Evolutionary conservation across 2,329 filamentous ascomycete species (phyloP).

Genomic region (Sporothrix variecibatus): DNA sequence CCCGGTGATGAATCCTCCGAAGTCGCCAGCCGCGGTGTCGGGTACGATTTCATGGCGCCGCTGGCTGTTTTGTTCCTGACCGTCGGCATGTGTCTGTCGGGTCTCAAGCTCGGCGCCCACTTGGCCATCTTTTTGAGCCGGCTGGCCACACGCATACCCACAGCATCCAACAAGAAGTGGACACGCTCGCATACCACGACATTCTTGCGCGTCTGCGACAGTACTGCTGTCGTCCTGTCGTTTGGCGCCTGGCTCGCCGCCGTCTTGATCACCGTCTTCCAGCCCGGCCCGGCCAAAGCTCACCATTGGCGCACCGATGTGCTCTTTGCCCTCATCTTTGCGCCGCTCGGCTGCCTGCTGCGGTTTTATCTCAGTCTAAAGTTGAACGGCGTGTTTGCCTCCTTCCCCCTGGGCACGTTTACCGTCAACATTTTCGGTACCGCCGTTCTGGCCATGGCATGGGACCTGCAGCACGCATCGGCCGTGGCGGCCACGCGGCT

Average conservation of each 20-base stretch:
- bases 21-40: constrained; percentile 58
- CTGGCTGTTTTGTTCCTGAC: constrained; percentile 74
- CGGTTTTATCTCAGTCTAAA: constrained; percentile 72
- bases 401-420: constrained; percentile 87
- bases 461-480: constrained; percentile 68
- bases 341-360: constrained; percentile 73
- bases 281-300: constrained; percentile 57
- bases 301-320: constrained; percentile 74
- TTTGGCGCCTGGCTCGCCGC: constrained; percentile 78
- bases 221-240: constrained; percentile 62
- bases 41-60: constrained; percentile 81
- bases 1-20: constrained; percentile 47
- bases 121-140: constrained; percentile 64
- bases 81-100: constrained; percentile 68
- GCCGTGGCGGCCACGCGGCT: constrained; percentile 51
- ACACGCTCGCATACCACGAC: not conserved
- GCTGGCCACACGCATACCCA: constrained; percentile 60
- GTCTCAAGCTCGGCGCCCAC: constrained; percentile 72
- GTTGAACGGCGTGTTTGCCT: constrained; percentile 66
- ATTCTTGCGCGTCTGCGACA: constrained; percentile 63
- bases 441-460: constrained; percentile 71
- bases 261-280: constrained; percentile 69
- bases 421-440: constrained; percentile 78
- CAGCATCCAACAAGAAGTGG: constrained; percentile 49
- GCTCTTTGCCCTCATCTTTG: constrained; percentile 77